Conservation (phyloP, 768 basidiomycete genomes). For the Xerocomus potaroensis region DNA sequence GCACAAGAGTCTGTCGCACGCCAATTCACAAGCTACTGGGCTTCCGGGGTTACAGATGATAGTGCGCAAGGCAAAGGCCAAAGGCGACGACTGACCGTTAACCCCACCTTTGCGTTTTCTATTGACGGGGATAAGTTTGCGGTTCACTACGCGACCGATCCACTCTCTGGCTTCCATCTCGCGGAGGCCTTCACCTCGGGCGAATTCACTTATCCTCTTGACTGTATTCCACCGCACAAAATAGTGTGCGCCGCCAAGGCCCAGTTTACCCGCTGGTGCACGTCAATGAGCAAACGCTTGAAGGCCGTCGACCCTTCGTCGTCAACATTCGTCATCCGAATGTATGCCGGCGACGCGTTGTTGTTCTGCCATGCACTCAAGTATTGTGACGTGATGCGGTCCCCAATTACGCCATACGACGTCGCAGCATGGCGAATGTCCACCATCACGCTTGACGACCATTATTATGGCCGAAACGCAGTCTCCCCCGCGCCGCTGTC, state of each 20-base stretch:
- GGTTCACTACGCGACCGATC: constrained; percentile 29
- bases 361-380: constrained; percentile 20
- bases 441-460: constrained; percentile 18
- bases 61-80: neutral
- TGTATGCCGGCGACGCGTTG: constrained; percentile 29
- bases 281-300: constrained; percentile 12
- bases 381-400: constrained; percentile 8
- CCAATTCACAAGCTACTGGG: constrained; percentile 25
- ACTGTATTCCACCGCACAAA: constrained; percentile 1
- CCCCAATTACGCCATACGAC: constrained; percentile 15
- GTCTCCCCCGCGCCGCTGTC: constrained; percentile 17
- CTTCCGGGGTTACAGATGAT: constrained; percentile 15
- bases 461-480: constrained; percentile 12
- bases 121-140: constrained; percentile 23
- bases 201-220: neutral
- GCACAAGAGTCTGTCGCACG: neutral
- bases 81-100: constrained; percentile 7
- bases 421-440: constrained; percentile 23
- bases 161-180: constrained; percentile 28
- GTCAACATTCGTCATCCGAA: constrained; percentile 23
- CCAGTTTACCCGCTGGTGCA: constrained; percentile 28
- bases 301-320: constrained; percentile 9
- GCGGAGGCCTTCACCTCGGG: constrained; percentile 22
- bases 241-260: constrained; percentile 13
- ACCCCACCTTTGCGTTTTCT: constrained; percentile 30